Conservation (phyloP, 768 basidiomycete species). For the Tulasnella sp. region DNA sequence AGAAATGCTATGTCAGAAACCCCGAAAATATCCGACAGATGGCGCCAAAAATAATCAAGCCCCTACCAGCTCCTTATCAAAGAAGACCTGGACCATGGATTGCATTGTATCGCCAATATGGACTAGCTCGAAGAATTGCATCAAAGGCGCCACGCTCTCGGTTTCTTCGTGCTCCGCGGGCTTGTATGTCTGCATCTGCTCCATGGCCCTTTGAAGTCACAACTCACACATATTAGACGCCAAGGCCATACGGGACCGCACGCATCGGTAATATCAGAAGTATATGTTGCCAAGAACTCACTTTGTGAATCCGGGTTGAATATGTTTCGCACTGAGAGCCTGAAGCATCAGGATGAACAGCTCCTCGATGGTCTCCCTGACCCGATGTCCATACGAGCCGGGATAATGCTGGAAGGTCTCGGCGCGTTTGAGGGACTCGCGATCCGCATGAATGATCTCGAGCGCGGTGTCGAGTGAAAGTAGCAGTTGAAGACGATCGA, state of each 20-base stretch:
- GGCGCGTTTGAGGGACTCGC: slow-evolving; percentile 82
- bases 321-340: slow-evolving; percentile 65
- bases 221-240: too few species aligned
- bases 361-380: slow-evolving; percentile 90
- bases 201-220: slow-evolving; percentile 51
- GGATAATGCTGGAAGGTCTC: slow-evolving; percentile 87
- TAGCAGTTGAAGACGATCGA: slow-evolving; percentile 66
- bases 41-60: too few species aligned
- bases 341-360: slow-evolving; percentile 77
- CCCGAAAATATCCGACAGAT: too few species aligned
- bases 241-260: not conserved
- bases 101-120: slow-evolving; percentile 97
- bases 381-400: slow-evolving; percentile 73
- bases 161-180: slow-evolving; percentile 77
- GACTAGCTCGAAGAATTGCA: slow-evolving; percentile 96
- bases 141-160: slow-evolving; percentile 76
- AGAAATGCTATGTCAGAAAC: not conserved
- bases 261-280: too few species aligned
- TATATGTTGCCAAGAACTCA: slow-evolving; percentile 31
- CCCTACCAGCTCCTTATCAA: slow-evolving; percentile 85
- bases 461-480: slow-evolving; percentile 87
- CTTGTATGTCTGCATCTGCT: slow-evolving; percentile 81
- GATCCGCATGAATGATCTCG: slow-evolving; percentile 84
- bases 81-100: slow-evolving; percentile 96
- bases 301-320: slow-evolving; percentile 67